Evolutionary conservation across 1,284 basidiomycete species (phyloP), one percentile per base, ranked within the genome.

Genomic region (Pseudozyma pruni): DNA sequence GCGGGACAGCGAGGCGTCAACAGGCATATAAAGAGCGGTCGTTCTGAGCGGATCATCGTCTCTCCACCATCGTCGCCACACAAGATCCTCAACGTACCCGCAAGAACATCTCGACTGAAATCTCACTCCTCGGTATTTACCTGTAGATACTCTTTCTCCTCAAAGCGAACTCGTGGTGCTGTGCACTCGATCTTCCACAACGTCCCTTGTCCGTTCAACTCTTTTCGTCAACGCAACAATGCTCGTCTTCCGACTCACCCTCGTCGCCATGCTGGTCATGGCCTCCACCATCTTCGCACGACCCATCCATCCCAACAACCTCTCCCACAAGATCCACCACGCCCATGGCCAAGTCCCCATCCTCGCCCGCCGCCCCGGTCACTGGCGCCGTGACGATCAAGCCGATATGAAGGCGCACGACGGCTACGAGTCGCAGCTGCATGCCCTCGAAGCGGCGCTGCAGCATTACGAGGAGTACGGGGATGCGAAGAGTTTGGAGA

Each of bases 391-490:
- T 2, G 34, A 57, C 32, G 49, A 66, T 11, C 41, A 47, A 16
- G 49, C 46, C 20, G 37, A 60, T 19, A 32, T 56, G 11, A 13
- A 37, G 4, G 31, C 32, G 5, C 67, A 70, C 37, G 60, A 70
- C 23, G 31, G 22, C 1, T 50, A 41, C 44, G 67, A 70, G 29
- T 27, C 44, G 0, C 47, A 63, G 34, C 31, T 51, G 25, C 50
- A 56, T 31, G 17, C 23, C 5, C 48, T 70, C n/a, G 55, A 63
- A 19, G 47, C 46, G 3, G 67, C 67, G 4, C 48, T 70, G 10
- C n/a, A 56, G n/a, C 67, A 63, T 25, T 70, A 52, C 25, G 44
- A 52, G 39, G 34, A 59, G 42, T 63, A 55, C 23, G 67, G 67
- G 11, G 67, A 70, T 23, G 22, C 17, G 1, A 20, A 63, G 35